phyloP scores from a whole-genome alignment of 164 flowering plant species.

The Nymphaea thermarum region DNA sequence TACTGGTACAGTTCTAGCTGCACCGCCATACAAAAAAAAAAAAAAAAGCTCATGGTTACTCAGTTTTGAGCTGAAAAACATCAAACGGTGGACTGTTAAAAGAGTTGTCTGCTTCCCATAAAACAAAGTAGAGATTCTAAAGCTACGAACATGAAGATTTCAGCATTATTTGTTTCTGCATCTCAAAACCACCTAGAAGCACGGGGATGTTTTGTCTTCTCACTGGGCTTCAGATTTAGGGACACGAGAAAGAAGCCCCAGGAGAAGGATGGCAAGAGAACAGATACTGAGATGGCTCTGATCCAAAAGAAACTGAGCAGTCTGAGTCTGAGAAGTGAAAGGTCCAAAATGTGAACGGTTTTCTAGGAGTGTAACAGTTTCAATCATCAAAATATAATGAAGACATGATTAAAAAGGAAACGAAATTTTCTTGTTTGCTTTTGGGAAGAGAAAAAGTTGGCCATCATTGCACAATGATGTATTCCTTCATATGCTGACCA shows the following conservation, averaged over 20 bases:
- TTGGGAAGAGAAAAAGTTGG: neutral
- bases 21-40: too few species aligned
- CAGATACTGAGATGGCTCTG: neutral
- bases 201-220: too few species aligned
- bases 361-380: neutral
- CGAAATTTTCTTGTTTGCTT: neutral
- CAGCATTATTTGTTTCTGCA: too few species aligned
- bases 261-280: neutral
- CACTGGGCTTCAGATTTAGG: neutral
- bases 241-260: neutral
- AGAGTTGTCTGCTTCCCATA: too few species aligned
- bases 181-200: too few species aligned
- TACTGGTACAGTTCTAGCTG: too few species aligned
- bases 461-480: neutral
- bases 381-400: neutral
- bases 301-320: neutral
- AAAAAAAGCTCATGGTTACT: conserved; percentile 24
- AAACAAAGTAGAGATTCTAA: too few species aligned
- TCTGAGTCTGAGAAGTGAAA: neutral
- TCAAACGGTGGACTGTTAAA: too few species aligned
- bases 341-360: neutral
- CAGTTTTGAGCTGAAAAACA: too few species aligned
- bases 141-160: too few species aligned
- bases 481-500: neutral
- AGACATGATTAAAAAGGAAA: neutral